phyloP scores from a whole-genome alignment of 179 eudicot species.

The Patellifolia procumbens region DNA sequence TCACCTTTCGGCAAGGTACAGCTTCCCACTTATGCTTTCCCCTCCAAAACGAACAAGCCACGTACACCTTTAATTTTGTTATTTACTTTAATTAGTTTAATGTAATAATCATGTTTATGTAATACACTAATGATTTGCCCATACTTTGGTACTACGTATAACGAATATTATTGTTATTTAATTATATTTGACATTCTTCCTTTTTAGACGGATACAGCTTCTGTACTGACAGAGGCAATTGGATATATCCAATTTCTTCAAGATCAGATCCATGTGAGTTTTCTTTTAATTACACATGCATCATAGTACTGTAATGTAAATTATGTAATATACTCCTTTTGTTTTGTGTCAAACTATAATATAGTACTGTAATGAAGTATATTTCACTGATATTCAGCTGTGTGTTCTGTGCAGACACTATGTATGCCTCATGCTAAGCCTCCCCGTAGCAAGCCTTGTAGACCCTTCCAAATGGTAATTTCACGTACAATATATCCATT shows the following conservation, averaged over 20 bases:
- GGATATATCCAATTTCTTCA: constrained; percentile 64
- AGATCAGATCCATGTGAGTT: constrained; percentile 59
- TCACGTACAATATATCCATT: no score
- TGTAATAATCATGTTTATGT: background rate
- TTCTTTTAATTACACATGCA: background rate
- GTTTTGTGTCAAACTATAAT: background rate
- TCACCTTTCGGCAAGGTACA: constrained; percentile 76
- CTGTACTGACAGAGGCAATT: constrained; percentile 61
- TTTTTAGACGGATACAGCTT: constrained; percentile 61
- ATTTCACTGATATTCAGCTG: background rate
- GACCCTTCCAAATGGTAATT: constrained; percentile 41
- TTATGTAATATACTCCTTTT: background rate
- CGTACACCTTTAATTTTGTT: background rate
- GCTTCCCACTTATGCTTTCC: constrained; percentile 23
- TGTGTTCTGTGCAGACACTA: constrained; percentile 39
- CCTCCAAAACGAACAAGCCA: background rate
- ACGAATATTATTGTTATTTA: background rate
- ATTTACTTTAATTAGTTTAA: background rate
- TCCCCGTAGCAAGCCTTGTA: constrained; percentile 34
- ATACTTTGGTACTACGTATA: constrained; percentile 13
- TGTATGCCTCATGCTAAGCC: constrained; percentile 54
- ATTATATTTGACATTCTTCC: constrained; percentile 5
- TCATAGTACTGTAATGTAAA: background rate
- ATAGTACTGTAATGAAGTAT: no score
- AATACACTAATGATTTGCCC: constrained; percentile 15